phyloP scores from a whole-genome alignment of 176 grass and related monocot species.

The Urochloa ruziziensis region DNA sequence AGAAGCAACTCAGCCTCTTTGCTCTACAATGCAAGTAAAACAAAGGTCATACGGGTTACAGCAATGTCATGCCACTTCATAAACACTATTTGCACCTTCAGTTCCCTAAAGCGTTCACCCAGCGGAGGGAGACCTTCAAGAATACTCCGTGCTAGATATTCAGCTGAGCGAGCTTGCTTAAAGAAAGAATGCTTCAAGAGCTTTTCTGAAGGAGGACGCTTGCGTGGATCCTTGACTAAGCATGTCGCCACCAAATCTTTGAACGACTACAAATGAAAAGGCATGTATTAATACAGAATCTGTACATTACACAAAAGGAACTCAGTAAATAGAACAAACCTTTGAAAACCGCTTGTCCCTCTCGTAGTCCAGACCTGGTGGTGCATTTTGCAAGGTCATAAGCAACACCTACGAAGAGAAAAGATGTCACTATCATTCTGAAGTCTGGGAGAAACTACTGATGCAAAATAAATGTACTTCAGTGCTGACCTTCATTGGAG shows the following conservation, averaged over 20 bases:
- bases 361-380: constrained; percentile 92
- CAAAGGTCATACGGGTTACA: constrained; percentile 27
- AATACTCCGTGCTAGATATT: constrained; percentile 68
- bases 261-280: constrained; percentile 66
- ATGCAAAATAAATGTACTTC: constrained; percentile 18
- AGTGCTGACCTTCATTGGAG: constrained; percentile 78
- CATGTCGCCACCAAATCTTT: constrained; percentile 88
- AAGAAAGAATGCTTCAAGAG: constrained; percentile 95
- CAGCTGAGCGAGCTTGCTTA: constrained; percentile 73
- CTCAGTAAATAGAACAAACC: constrained; percentile 42
- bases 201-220: constrained; percentile 84
- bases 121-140: constrained; percentile 73
- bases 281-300: constrained; percentile 15
- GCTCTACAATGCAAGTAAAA: constrained; percentile 50
- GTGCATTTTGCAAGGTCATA: constrained; percentile 99
- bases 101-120: constrained; percentile 76
- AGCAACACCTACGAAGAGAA: constrained; percentile 75
- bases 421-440: constrained; percentile 9
- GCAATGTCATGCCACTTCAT: constrained; percentile 6
- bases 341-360: constrained; percentile 95
- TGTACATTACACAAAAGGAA: not conserved
- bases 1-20: constrained; percentile 81
- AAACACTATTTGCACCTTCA: constrained; percentile 60
- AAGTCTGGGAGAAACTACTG: constrained; percentile 7
- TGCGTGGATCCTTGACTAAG: constrained; percentile 95